A percentile compares a stretch with the other conserved stretches of the same genome.
Evolutionary conservation across 148 eudicot genomes (phyloP).

Genomic region (Camellia sinensis): DNA sequence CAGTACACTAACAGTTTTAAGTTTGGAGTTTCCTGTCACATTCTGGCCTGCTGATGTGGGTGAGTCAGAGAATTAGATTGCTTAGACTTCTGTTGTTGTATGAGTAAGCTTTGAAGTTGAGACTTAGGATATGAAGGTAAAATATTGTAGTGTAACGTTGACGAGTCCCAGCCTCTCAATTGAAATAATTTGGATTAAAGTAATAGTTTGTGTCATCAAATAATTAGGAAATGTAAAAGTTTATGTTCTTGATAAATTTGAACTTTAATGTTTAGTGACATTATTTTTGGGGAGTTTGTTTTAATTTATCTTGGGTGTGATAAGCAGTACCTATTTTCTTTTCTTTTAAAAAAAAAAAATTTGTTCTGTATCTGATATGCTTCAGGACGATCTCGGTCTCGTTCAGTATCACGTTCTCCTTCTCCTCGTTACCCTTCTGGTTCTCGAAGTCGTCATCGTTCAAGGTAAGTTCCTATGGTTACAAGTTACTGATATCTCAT

Average conservation of each 20-base stretch:
- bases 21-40: not conserved
- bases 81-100: not conserved
- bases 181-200: not conserved
- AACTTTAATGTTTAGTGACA: not conserved
- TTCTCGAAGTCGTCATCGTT: slow-evolving; percentile 51
- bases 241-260: not conserved
- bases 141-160: not conserved
- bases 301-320: not conserved
- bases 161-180: not conserved
- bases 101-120: not conserved
- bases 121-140: not conserved
- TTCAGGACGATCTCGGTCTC: slow-evolving; percentile 63
- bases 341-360: not conserved
- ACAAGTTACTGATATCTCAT: not conserved
- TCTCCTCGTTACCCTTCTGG: slow-evolving; percentile 49
- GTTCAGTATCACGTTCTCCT: slow-evolving; percentile 52
- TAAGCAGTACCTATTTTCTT: not conserved
- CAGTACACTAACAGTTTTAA: not conserved
- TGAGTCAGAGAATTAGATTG: not conserved
- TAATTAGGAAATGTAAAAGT: not conserved
- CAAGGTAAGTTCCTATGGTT: slow-evolving; percentile 33
- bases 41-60: not conserved
- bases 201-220: not conserved
- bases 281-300: not conserved
- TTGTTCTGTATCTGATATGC: slow-evolving; percentile 2